Base-by-base conservation (phyloP, 1,284 basidiomycete species). In the Rhizoctonia solani region DNA sequence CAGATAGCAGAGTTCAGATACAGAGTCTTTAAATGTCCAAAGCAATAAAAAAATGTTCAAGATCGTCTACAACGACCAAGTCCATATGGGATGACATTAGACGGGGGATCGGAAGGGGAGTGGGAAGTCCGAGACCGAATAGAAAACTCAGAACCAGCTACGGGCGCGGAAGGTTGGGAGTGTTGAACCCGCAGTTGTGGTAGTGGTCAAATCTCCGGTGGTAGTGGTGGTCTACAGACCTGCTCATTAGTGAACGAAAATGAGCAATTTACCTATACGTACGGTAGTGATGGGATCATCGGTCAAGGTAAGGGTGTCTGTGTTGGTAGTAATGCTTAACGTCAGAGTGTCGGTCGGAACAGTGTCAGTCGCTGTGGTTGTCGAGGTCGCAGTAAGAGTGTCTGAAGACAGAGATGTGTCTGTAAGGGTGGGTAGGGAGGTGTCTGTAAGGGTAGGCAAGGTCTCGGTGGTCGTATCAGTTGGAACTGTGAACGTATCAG, bases 41-140 rank as follows among this genome's bases (percentile, higher is more conserved):
- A 37, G 37, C 27, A 49, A 61, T 30, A 46, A 49, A 61, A 61
- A 49, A 61, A 2, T 61, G 58, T 61, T 39, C 55, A 47, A 21
- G 55, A 47, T 29, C 41, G 55, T 47, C 55, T 61, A 46, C 30
- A 34, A 61, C 47, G 39, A 37, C 19, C 46, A 46, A 50, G 58
- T 61, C 58, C 58, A 29, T 21, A 46, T n/a, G n/a, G n/a, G n/a
- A n/a, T n/a, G n/a, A n/a, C n/a, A 2, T 8, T 50, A 41, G 11
- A 52, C 29, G 49, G 6, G 6, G 19, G 23, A 9, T 8, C 4
- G 49, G 19, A 13, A 13, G 16, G 8, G 49, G 21, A 52, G 49
- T 11, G 21, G 49, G 13, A 27, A 27, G 49, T 21, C 4, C 11
- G 27, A 30, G 14, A 5, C 11, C 11, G 49, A 27, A 4, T 27